phyloP scores from a whole-genome alignment of 1,284 basidiomycete genomes.

The Boletus semigastroideus region DNA sequence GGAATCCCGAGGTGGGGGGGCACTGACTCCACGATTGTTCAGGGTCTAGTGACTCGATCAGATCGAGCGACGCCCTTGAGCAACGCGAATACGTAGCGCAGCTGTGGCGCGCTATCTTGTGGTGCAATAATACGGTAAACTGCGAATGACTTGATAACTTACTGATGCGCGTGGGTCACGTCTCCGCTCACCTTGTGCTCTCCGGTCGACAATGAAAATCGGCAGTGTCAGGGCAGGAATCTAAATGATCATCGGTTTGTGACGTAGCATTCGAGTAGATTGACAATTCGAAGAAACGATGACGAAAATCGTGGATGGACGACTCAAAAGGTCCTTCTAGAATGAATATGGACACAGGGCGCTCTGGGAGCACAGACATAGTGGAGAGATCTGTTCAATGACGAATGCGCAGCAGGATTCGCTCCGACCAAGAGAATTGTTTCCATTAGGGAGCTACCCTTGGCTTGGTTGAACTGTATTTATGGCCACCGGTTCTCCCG shows the following conservation, averaged over 20 bases:
- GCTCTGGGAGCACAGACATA: not conserved
- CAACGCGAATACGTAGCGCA: slow-evolving; percentile 15
- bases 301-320: slow-evolving; percentile 1
- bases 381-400: slow-evolving; percentile 3
- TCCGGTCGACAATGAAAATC: not conserved
- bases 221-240: not conserved
- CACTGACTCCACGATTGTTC: slow-evolving; percentile 7
- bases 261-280: not conserved
- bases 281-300: slow-evolving; percentile 1
- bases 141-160: not conserved
- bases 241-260: not conserved
- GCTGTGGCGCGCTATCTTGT: slow-evolving; percentile 12
- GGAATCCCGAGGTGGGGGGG: not conserved
- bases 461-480: not conserved
- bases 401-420: slow-evolving; percentile 12
- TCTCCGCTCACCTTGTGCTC: slow-evolving; percentile 3
- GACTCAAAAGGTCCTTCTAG: slow-evolving; percentile 1
- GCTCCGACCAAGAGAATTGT: slow-evolving; percentile 6
- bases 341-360: not conserved
- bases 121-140: slow-evolving; percentile 1
- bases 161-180: not conserved
- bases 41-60: slow-evolving; percentile 21
- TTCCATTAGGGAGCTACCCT: slow-evolving; percentile 8
- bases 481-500: slow-evolving; percentile 2
- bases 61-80: slow-evolving; percentile 21